Base-by-base conservation (phyloP, 2,329 filamentous ascomycete genomes). In the Albophoma yamanashiensis region DNA sequence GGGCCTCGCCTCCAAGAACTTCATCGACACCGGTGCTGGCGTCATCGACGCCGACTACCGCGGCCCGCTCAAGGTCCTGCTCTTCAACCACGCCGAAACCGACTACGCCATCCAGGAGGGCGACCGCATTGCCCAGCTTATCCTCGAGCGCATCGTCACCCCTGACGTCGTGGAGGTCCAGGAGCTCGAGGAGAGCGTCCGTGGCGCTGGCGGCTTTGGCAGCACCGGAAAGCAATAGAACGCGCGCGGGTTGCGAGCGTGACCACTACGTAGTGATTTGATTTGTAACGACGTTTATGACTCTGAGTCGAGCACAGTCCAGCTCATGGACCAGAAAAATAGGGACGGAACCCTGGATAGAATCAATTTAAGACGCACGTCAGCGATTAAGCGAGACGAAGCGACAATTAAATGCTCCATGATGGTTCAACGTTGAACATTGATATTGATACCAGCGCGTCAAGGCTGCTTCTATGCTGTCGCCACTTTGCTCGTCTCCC, bases 1-100 rank as follows among this genome's bases (percentile, higher is more conserved):
- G n/a, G 92, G 92, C 56, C 87, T 96, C 42, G 93, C 93, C 2
- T 82, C 87, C 62, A 99, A 99, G 79, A 86, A 97, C 78, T 94
- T 92, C 76, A 97, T 99, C 73, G 92, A 97, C 74, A 94, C 90
- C 0, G 92, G 95, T 63, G 94, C 94, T 0, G 94, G 94, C 59
- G 94, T 99, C 64, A 97, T 99, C 68, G 94, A 99, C 74, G 92
- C 93, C 40, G 94, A 99, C 76, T 99, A 99, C 79, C 85, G 94
- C 42, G 94, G 94, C 25, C 89, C 89, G 66, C 88, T 99, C 69
- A 96, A 95, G 80, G 89, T 99, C 34, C 82, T 99, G 66, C 84
- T 99, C 58, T 97, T 97, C 75, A 99, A 99, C 78, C 88, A 96
- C 74, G 83, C 82, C 58, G 92, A 96, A 57, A 76, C 77, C 47